These are phyloP conservation scores for Malus sieversii DNA, from an alignment of 306 rosid genomes.

Conservation along the genomic window DNA sequence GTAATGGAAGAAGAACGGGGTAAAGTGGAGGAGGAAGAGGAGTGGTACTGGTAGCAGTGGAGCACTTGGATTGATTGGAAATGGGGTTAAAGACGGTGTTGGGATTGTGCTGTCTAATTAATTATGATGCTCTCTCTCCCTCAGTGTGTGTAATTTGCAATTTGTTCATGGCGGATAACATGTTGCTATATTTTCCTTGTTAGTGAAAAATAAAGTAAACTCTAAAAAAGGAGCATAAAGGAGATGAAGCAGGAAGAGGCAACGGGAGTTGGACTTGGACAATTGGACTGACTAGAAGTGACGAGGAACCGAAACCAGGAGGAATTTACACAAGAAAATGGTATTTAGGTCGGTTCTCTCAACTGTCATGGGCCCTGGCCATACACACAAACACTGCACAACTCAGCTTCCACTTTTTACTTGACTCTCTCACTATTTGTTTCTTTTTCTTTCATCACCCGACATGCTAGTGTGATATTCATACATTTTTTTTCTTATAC, in stretches of 20 bases:
- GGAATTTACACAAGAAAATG: constrained; percentile 30
- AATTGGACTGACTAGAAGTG: background rate
- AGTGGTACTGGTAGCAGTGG: background rate
- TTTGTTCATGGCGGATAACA: background rate
- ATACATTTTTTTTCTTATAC: too few relatives aligned
- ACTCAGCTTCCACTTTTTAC: background rate
- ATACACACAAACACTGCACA: constrained; percentile 4
- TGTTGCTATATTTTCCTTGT: background rate
- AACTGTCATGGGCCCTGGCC: constrained; percentile 9
- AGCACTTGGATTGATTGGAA: background rate
- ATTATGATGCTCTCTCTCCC: background rate
- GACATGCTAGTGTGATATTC: too few relatives aligned
- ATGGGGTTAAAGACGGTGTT: background rate
- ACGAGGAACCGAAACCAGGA: constrained; percentile 24
- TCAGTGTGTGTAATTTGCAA: background rate
- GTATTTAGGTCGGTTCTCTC: constrained; percentile 6
- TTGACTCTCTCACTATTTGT: background rate
- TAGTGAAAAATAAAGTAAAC: background rate
- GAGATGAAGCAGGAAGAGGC: too few relatives aligned
- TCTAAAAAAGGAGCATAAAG: background rate
- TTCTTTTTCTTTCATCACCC: too few relatives aligned
- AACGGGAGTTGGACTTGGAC: too few relatives aligned
- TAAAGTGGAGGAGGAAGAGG: background rate
- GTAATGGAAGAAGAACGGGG: background rate
- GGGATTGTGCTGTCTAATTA: background rate